phyloP scores from a whole-genome alignment of 805 yeast species.

The Ogataea paraovalis region DNA sequence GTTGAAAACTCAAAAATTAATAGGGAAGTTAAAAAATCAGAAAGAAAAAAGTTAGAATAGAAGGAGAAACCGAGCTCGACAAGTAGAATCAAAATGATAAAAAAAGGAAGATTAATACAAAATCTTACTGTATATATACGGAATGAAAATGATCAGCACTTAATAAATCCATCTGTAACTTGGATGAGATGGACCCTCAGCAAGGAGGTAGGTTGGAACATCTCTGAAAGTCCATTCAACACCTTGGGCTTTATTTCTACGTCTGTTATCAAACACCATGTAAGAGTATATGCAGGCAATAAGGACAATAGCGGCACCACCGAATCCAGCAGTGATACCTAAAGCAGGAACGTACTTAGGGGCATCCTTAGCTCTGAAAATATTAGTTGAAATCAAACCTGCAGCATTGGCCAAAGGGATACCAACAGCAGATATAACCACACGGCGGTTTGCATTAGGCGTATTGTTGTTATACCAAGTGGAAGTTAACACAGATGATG shows the following conservation, averaged over 20 bases:
- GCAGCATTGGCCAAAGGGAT: conserved; percentile 56
- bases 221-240: conserved; percentile 36
- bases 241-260: conserved; percentile 38
- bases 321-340: conserved; percentile 43
- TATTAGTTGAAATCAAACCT: conserved; percentile 50
- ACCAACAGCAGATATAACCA: conserved; percentile 44
- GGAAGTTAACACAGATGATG: conserved; percentile 46
- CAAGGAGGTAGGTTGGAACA: conserved; percentile 39
- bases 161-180: conserved; percentile 45
- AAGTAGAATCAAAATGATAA: not conserved
- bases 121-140: not conserved
- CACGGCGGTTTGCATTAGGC: conserved; percentile 43
- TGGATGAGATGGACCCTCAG: conserved; percentile 43
- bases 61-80: not conserved
- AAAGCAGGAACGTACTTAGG: conserved; percentile 53
- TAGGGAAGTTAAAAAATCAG: not conserved
- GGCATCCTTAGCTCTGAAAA: conserved; percentile 47
- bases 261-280: conserved; percentile 41
- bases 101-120: not conserved
- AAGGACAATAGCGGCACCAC: conserved; percentile 40
- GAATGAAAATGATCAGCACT: not conserved
- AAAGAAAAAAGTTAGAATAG: not conserved
- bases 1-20: too few species aligned
- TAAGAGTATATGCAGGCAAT: conserved; percentile 18
- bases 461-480: conserved; percentile 50